Base-by-base conservation (phyloP, 768 basidiomycete species). In the Vararia minispora region DNA sequence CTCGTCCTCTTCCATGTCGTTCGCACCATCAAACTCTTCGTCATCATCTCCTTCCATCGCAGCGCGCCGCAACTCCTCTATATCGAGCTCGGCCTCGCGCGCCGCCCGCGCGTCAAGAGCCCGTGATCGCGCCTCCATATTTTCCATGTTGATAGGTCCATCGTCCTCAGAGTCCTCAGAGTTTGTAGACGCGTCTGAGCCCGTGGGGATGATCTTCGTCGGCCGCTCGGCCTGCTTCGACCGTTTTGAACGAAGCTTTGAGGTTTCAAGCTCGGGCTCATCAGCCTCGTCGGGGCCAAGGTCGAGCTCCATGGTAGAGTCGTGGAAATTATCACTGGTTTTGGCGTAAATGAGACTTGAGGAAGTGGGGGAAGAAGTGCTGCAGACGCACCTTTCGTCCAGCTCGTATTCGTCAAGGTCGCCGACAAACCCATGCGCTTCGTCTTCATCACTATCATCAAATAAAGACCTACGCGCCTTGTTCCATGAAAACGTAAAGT, bases 91-190 rank as follows among this genome's bases (percentile, higher is more conserved):
- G 2, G 79, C 84, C 40, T 88, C 83, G 9, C 62, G 74, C 18
- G 67, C 69, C 5, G 75, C 76, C 46, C 69, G 62, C 16, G 68
- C 76, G 48, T 90, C 87, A 35, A 89, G 58, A 36, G 82, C 83
- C 39, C 74, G 74, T 31, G 87, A 89, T 20, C 76, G 77, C 26
- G 76, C 72, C 46, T 83, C 87, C 71, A 90, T 86, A 51, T 88
- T 90, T 18, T 71, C 72, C 60, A 76, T 76, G 6, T 86, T 90
- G 24, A 79, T 59, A 36, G 65, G 79, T 10, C 55, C 69, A 9
- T 56, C 62, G 30, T 69, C 70, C 6, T 65, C 68, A 32, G 66
- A 64, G n/a, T 68, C 69, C 10, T 64, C 64, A 0, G 53, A 51
- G 28, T 65, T 61, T 13, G 69, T 65, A 6, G 69, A 69, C 25